Evolutionary conservation across 2,329 filamentous ascomycete genomes (phyloP).

Genomic region (Aureobasidium sp.): DNA sequence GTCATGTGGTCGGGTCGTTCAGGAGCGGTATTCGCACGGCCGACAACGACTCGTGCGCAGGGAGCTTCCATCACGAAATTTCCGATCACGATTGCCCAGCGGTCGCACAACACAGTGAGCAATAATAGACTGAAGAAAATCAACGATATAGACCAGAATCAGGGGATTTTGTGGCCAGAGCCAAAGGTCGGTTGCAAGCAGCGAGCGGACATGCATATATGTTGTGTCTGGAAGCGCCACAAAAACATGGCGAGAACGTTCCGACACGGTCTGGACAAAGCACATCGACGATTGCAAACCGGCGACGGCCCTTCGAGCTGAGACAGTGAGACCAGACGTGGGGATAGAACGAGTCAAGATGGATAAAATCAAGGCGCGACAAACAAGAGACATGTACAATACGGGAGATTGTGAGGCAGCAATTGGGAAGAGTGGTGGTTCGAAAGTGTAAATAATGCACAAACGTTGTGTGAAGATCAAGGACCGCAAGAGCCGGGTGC

Average conservation of each 20-base stretch:
- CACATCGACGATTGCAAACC: background rate
- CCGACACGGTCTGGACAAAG: background rate
- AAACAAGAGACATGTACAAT: background rate
- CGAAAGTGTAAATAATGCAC: conserved; percentile 2
- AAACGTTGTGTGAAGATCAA: background rate
- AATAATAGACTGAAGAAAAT: background rate
- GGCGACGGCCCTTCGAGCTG: background rate
- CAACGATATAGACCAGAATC: background rate
- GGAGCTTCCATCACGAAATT: background rate
- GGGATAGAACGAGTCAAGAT: background rate
- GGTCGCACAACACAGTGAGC: background rate
- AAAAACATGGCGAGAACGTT: conserved; percentile 1
- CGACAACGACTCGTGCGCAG: background rate
- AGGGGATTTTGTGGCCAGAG: background rate
- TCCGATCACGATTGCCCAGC: background rate
- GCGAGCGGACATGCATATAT: background rate
- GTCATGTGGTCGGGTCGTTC: background rate
- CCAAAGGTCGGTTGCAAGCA: background rate
- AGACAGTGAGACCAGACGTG: background rate
- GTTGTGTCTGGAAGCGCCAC: conserved; percentile 9
- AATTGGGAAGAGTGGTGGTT: background rate
- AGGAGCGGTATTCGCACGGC: background rate
- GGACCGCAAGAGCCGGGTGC: background rate
- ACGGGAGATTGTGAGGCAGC: background rate
- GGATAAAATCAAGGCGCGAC: background rate